Percentiles rank a stretch among this genome's conserved stretches.
Conservation (phyloP, 164 flowering plant species). For the Malania oleifera region DNA sequence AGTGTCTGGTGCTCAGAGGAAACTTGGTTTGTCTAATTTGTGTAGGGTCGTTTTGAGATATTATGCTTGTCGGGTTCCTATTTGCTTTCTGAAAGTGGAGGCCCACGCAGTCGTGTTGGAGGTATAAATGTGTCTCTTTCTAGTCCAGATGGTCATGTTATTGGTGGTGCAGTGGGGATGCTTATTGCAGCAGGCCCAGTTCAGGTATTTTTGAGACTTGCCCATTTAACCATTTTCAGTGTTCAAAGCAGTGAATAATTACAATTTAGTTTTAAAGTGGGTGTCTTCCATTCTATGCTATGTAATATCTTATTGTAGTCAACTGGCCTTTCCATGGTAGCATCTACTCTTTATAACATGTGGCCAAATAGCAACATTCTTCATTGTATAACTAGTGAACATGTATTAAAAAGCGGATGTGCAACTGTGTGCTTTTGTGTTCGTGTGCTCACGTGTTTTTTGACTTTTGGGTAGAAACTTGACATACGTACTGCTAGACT, state of each 20-base stretch:
- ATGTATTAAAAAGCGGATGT: no score
- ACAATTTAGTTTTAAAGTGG: no score
- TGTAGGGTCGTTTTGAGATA: constrained; percentile 58
- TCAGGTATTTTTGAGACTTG: constrained; percentile 51
- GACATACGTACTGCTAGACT: neutral
- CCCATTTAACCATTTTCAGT: no score
- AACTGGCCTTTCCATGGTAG: no score
- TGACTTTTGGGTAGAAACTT: neutral
- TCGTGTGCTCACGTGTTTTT: no score
- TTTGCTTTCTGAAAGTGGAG: constrained; percentile 52
- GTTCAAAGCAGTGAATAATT: no score
- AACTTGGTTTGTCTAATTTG: neutral
- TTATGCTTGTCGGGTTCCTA: constrained; percentile 62
- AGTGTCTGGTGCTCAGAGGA: neutral
- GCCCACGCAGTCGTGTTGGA: constrained; percentile 49
- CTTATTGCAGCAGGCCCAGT: constrained; percentile 52
- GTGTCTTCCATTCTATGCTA: no score
- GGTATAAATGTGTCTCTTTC: constrained; percentile 62
- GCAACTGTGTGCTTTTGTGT: no score
- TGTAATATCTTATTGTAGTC: no score
- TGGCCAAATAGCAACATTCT: no score
- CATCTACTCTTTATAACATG: no score
- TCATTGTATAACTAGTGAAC: no score
- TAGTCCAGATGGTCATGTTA: constrained; percentile 58
- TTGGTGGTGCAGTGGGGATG: constrained; percentile 54